Evolutionary conservation across 306 rosid genomes (phyloP).

Genomic region (Quillaja saponaria): DNA sequence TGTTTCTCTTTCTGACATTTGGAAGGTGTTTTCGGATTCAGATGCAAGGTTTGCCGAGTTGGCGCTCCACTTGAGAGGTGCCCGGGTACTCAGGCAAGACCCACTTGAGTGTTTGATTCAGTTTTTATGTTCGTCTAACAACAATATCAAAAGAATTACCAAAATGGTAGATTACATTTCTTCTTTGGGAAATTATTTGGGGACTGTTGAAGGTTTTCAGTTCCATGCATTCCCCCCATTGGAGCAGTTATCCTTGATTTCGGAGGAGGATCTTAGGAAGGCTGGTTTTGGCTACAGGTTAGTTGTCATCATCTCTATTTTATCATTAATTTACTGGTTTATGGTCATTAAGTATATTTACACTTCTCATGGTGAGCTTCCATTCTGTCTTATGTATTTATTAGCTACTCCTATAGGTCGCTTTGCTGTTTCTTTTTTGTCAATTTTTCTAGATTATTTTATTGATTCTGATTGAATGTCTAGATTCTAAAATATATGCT

Average conservation of each 20-base stretch:
- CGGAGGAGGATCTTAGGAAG: slow-evolving; percentile 71
- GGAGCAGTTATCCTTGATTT: slow-evolving; percentile 53
- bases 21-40: slow-evolving; percentile 68
- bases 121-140: slow-evolving; percentile 88
- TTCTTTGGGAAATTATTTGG: slow-evolving; percentile 65
- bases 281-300: slow-evolving; percentile 97
- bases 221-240: slow-evolving; percentile 71
- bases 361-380: neutral
- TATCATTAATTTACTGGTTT: neutral
- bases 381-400: neutral
- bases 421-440: neutral
- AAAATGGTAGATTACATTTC: slow-evolving; percentile 88
- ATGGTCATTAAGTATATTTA: neutral
- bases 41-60: slow-evolving; percentile 69
- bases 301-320: neutral
- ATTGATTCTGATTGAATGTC: too few relatives aligned
- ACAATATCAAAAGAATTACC: slow-evolving; percentile 78
- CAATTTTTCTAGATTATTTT: neutral
- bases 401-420: neutral
- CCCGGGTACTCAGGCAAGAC: slow-evolving; percentile 85
- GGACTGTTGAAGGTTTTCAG: slow-evolving; percentile 58
- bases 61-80: slow-evolving; percentile 61
- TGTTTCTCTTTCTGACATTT: slow-evolving; percentile 58
- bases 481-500: too few relatives aligned
- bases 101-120: slow-evolving; percentile 90